Evolutionary conservation across 768 basidiomycete genomes (phyloP).

Genomic region (Suillus tomentosus): DNA sequence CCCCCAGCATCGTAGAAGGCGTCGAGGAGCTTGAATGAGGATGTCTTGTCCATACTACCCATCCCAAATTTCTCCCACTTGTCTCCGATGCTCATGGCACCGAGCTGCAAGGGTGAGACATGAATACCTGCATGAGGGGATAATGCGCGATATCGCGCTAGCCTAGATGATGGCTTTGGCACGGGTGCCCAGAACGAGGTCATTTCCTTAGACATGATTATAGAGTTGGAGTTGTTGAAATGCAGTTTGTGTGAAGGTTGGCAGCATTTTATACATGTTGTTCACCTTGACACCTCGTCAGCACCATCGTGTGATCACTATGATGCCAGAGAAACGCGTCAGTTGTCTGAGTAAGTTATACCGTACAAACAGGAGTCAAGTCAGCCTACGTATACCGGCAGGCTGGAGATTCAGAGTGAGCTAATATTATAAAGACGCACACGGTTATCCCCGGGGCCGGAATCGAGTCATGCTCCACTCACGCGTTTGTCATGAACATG

Average conservation of each 20-base stretch:
- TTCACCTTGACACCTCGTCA: background rate
- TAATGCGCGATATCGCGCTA: conserved; percentile 41
- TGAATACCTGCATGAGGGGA: conserved; percentile 44
- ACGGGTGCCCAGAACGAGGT: conserved; percentile 12
- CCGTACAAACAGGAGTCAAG: background rate
- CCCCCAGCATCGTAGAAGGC: conserved; percentile 48
- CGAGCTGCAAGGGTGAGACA: conserved; percentile 54
- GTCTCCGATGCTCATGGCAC: conserved; percentile 51
- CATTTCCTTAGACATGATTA: background rate
- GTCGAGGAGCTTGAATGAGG: conserved; percentile 48
- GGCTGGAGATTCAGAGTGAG: too few species aligned
- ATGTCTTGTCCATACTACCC: conserved; percentile 46
- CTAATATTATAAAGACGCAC: background rate
- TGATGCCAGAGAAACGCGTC: background rate
- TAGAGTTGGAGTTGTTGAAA: background rate
- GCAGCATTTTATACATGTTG: background rate
- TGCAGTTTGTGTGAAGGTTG: conserved; percentile 2
- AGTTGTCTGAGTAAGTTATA: background rate
- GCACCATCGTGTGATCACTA: background rate
- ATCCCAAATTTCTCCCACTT: conserved; percentile 39
- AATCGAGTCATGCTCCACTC: background rate
- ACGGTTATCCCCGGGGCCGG: too few species aligned
- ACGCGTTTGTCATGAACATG: background rate
- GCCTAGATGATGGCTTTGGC: conserved; percentile 33
- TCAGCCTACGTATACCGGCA: background rate